phyloP scores from a whole-genome alignment of 495 filamentous ascomycete genomes.

The Penicillium nucicola region DNA sequence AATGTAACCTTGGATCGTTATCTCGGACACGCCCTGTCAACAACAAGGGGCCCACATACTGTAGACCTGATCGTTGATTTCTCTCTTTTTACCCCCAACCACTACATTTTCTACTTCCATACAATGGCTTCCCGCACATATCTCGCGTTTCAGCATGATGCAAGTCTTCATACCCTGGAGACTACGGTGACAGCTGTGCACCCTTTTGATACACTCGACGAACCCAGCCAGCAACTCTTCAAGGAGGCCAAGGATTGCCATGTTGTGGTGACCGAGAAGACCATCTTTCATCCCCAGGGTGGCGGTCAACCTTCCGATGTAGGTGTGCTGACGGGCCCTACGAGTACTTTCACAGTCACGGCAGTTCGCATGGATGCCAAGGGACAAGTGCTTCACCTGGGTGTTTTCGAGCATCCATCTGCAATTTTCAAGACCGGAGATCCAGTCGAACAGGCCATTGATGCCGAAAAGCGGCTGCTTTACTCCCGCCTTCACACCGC shows the following conservation, averaged over 20 bases:
- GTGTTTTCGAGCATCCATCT: slow-evolving; percentile 37
- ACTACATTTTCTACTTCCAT: too few species aligned
- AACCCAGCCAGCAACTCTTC: slow-evolving; percentile 46
- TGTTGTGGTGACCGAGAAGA: slow-evolving; percentile 53
- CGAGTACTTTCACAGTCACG: slow-evolving; percentile 40
- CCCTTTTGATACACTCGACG: slow-evolving; percentile 43
- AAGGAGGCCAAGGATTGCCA: slow-evolving; percentile 45
- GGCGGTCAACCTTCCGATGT: slow-evolving; percentile 63
- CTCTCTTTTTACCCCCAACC: too few species aligned
- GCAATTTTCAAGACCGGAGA: slow-evolving; percentile 33
- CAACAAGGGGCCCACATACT: too few species aligned
- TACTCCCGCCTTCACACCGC: slow-evolving; percentile 63
- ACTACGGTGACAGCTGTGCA: slow-evolving; percentile 41
- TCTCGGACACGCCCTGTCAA: too few species aligned
- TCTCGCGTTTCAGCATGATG: slow-evolving; percentile 54
- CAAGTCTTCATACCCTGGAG: slow-evolving; percentile 41
- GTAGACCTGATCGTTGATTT: too few species aligned
- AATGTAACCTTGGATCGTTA: too few species aligned
- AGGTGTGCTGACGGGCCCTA: slow-evolving; percentile 43
- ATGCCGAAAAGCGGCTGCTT: slow-evolving; percentile 49
- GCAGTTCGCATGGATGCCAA: slow-evolving; percentile 39
- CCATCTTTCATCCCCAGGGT: slow-evolving; percentile 67
- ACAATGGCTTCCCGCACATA: too few species aligned
- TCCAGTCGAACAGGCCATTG: slow-evolving; percentile 46
- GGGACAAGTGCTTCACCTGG: slow-evolving; percentile 57